These are phyloP conservation scores for Thalia dealbata DNA, from an alignment of 176 grass and related monocot genomes.

Conservation along the genomic window DNA sequence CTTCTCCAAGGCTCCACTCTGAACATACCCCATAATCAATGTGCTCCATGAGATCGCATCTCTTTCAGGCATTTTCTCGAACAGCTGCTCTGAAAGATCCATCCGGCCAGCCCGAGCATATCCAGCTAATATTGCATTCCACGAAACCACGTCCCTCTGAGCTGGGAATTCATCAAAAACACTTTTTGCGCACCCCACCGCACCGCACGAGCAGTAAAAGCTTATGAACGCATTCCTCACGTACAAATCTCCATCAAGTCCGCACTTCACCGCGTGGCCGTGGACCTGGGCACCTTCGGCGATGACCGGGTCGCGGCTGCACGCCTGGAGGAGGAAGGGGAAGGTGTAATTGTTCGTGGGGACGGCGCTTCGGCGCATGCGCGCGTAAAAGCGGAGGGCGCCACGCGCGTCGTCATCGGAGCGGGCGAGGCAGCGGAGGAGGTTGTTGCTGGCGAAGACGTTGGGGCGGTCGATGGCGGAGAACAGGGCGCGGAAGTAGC, in stretches of 20 bases:
- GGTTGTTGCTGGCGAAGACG: conserved; percentile 53
- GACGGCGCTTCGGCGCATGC: conserved; percentile 31
- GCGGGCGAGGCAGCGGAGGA: conserved; percentile 43
- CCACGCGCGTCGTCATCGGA: conserved; percentile 5
- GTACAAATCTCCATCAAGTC: conserved; percentile 41
- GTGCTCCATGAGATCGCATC: conserved; percentile 63
- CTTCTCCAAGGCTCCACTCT: conserved; percentile 42
- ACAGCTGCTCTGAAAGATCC: conserved; percentile 20
- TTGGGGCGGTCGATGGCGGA: conserved; percentile 21
- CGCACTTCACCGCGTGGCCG: conserved; percentile 38
- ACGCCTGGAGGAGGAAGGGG: conserved; percentile 35
- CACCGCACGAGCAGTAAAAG: conserved; percentile 46
- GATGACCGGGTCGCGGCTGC: background rate
- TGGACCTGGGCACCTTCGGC: conserved; percentile 46
- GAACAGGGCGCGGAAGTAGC: conserved; percentile 31
- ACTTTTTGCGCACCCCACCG: conserved; percentile 22
- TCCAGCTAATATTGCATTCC: conserved; percentile 46
- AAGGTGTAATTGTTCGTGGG: conserved; percentile 44
- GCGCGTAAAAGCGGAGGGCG: conserved; percentile 40
- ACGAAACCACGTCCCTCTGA: conserved; percentile 40
- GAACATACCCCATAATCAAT: conserved; percentile 42
- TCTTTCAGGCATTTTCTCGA: conserved; percentile 40
- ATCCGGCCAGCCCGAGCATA: conserved; percentile 29
- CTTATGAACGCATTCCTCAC: conserved; percentile 49
- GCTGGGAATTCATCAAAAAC: conserved; percentile 43